Evolutionary conservation across 2,329 filamentous ascomycete genomes (phyloP), one percentile per base, ranked within the genome.

Genomic region (Cladosporium colombiae): DNA sequence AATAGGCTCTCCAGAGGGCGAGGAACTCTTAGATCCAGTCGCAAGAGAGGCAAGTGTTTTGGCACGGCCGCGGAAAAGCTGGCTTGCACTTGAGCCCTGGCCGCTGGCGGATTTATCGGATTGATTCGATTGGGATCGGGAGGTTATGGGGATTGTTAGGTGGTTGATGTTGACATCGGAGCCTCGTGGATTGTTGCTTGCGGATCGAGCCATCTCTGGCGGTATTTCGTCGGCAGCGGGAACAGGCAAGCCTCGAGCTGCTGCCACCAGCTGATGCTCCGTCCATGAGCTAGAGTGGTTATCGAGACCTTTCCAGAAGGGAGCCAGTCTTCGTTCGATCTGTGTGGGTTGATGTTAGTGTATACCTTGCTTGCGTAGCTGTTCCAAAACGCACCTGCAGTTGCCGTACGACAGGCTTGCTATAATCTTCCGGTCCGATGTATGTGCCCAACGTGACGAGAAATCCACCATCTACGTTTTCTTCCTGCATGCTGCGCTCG

Each of bases 381-480:
- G 27, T 23, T 18, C 11, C 33, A 25, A 44, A 55, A 63, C 60
- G 46, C 25, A 63, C 60, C 60, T 63, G 94, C 64, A 99, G 81
- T 77, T 97, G 93, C 70, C 95, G 88, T 65, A 98, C 94, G 57
- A 92, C 83, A 21, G 86, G 81, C 78, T 98, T 98, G 82, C 88
- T 96, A 77, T 94, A 99, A 79, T 99, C 95, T 79, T 99, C 95
- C 0, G 88, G 82, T 0, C 94, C 93, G 25, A 92, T 94, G 75
- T 99, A 99, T 59, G 93, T 91, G 40, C 95, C 95, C 75, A 97
- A 87, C 0, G 95, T 99, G 35, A 99, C 95, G 57, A 99, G 81
- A 80, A 89, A 99, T 25, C 95, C 95, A 23, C 95, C 95, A 78
- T 99, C 95, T 3, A 98, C 91, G 77, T 93, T 88, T 76, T 99